Conservation (phyloP, 139 green algal genomes). For the Chlamydomonas eustigma region DNA sequence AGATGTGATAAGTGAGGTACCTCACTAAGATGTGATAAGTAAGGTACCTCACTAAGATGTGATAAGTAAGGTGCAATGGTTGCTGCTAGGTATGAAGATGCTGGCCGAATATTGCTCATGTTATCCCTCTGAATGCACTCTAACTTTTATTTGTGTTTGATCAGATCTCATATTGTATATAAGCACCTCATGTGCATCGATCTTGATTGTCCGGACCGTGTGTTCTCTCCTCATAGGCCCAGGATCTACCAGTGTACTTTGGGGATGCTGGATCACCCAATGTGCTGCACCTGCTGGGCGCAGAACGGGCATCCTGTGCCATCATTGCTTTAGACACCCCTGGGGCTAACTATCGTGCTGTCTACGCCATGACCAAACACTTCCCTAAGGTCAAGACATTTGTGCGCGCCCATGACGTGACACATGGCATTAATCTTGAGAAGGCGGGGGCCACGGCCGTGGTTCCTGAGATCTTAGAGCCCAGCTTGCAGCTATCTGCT, state of each 20-base stretch:
- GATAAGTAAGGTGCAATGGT: too few species aligned
- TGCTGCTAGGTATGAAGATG: too few species aligned
- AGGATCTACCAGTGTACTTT: conserved; percentile 97
- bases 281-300: conserved; percentile 45
- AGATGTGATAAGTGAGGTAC: too few species aligned
- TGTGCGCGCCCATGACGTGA: conserved; percentile 92
- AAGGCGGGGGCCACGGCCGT: conserved; percentile 50
- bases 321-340: conserved; percentile 92
- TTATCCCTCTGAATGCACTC: too few species aligned
- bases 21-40: too few species aligned
- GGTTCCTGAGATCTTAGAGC: conserved; percentile 92
- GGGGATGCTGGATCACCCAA: conserved; percentile 75
- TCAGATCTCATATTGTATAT: too few species aligned
- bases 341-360: conserved; percentile 86
- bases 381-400: conserved; percentile 87
- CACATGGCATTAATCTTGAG: conserved; percentile 91
- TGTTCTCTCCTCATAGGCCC: too few species aligned
- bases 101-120: too few species aligned
- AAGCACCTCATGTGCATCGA: too few species aligned
- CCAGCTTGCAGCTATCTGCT: conserved; percentile 89
- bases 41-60: too few species aligned
- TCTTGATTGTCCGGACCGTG: too few species aligned
- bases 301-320: conserved; percentile 23
- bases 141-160: too few species aligned
- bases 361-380: conserved; percentile 92